These are phyloP conservation scores for Phytophthora hibernalis DNA, from an alignment of 352 stramenopile species.

Conservation along the genomic window DNA sequence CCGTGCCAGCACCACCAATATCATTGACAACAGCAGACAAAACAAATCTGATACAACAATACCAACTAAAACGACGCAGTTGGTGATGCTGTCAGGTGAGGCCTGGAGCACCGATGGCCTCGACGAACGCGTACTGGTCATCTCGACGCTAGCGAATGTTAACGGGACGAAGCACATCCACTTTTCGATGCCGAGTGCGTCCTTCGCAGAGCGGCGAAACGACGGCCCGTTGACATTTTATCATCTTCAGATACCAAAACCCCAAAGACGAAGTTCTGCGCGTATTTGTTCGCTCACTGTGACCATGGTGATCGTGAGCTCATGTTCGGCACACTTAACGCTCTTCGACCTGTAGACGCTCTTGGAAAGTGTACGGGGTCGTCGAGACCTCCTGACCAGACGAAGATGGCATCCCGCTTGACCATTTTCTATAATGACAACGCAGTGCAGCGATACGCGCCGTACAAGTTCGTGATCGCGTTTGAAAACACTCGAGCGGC, in stretches of 20 bases:
- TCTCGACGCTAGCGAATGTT: conserved; percentile 27
- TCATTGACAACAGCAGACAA: not conserved
- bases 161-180: conserved; percentile 27
- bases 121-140: conserved; percentile 31
- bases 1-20: not conserved
- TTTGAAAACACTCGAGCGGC: conserved; percentile 52
- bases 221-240: conserved; percentile 40
- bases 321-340: conserved; percentile 53
- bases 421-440: conserved; percentile 37
- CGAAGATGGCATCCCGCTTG: not conserved
- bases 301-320: conserved; percentile 44
- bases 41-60: not conserved
- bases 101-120: conserved; percentile 30
- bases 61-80: not conserved
- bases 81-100: conserved; percentile 42
- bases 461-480: conserved; percentile 64
- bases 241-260: not conserved
- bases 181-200: conserved; percentile 38
- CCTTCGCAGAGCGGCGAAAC: conserved; percentile 42
- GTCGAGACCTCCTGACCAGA: not conserved
- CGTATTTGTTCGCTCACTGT: conserved; percentile 52
- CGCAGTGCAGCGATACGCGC: conserved; percentile 31
- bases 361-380: conserved; percentile 42
- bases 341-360: conserved; percentile 45
- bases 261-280: conserved; percentile 39